Evolutionary conservation across 257 asterid species (phyloP).

Genomic region (Penstemon barbatus): DNA sequence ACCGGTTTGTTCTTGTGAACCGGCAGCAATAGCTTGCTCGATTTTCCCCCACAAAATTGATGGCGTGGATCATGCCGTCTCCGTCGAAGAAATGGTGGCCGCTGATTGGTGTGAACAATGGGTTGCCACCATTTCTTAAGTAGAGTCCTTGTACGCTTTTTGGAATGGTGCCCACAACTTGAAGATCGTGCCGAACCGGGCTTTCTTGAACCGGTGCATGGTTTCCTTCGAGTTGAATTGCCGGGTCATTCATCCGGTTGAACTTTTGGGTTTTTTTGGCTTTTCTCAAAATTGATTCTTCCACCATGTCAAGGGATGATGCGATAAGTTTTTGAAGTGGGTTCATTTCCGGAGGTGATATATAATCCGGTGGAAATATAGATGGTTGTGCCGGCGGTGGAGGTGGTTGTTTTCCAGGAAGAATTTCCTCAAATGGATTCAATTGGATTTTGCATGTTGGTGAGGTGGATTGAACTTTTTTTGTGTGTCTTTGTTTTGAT

Average conservation of each 20-base stretch:
- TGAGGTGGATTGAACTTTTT: conserved; percentile 13
- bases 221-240: conserved; percentile 59
- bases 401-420: conserved; percentile 13
- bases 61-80: conserved; percentile 70
- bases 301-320: conserved; percentile 44
- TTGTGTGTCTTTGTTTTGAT: background rate
- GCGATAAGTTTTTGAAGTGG: conserved; percentile 50
- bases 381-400: background rate
- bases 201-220: conserved; percentile 59
- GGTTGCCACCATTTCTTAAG: conserved; percentile 64
- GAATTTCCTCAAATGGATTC: conserved; percentile 28
- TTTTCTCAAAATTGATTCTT: conserved; percentile 31
- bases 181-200: conserved; percentile 55
- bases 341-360: conserved; percentile 28
- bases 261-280: conserved; percentile 41
- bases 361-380: background rate
- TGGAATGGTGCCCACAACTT: conserved; percentile 54
- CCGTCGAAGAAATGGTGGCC: conserved; percentile 77
- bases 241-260: conserved; percentile 52
- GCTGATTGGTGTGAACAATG: conserved; percentile 41
- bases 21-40: conserved; percentile 56
- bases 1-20: conserved; percentile 51
- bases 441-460: conserved; percentile 36
- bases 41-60: conserved; percentile 34
- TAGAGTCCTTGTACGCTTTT: conserved; percentile 41